Percentiles rank a stretch among this genome's conserved stretches.
phyloP scores from a whole-genome alignment of 331 rosid genomes.

The Prunus yedoensis region DNA sequence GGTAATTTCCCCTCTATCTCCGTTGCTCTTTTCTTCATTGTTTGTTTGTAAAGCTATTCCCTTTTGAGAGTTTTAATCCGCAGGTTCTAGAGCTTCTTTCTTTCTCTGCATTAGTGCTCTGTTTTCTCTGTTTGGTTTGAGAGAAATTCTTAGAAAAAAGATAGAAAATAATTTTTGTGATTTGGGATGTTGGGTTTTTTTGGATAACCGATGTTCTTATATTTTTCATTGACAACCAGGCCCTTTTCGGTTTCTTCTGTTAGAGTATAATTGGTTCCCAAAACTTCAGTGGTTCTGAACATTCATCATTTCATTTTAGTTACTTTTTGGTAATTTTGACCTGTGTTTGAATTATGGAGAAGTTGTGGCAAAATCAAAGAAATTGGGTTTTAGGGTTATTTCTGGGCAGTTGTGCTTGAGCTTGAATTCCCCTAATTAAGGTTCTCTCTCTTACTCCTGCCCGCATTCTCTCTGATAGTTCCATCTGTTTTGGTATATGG shows the following conservation, averaged over 20 bases:
- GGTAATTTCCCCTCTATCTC: conserved; percentile 38
- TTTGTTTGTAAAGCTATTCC: neutral
- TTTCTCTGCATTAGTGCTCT: neutral
- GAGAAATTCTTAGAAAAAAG: neutral
- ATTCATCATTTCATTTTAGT: neutral
- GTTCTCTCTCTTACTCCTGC: neutral
- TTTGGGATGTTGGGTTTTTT: too few relatives aligned
- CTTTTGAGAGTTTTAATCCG: neutral
- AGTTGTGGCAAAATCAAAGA: neutral
- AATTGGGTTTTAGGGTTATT: neutral
- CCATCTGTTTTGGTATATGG: neutral
- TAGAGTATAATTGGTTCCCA: too few relatives aligned
- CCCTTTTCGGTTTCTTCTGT: too few relatives aligned
- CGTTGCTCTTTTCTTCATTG: neutral
- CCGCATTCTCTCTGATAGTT: neutral
- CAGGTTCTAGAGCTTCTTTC: neutral
- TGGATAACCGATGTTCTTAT: too few relatives aligned
- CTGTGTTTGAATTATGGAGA: neutral
- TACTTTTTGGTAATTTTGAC: neutral
- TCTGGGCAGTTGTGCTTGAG: neutral
- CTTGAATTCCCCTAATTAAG: conserved; percentile 9
- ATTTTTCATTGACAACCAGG: too few relatives aligned
- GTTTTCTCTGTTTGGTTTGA: neutral
- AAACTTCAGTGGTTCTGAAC: neutral
- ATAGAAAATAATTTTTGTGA: too few relatives aligned